These are phyloP conservation scores for Rubus parviflorus DNA, from an alignment of 306 rosid genomes.

Conservation along the genomic window DNA sequence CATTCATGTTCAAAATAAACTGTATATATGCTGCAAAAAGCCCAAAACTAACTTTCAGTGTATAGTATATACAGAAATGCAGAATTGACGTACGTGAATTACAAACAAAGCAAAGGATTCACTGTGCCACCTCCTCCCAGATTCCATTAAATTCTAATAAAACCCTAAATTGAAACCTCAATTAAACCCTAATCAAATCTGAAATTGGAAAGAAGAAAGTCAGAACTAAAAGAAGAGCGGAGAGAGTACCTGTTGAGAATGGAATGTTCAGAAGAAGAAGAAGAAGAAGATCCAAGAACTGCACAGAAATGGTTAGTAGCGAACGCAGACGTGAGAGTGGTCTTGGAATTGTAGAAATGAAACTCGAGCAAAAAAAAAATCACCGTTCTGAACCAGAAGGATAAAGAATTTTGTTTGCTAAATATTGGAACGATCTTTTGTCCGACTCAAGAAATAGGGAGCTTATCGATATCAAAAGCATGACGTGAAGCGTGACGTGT, in stretches of 20 bases:
- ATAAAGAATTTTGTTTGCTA: background rate
- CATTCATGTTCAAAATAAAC: no score
- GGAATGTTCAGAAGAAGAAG: background rate
- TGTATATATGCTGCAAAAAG: no score
- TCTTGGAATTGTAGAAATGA: no score
- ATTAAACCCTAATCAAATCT: background rate
- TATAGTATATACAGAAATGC: background rate
- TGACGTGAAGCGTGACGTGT: background rate
- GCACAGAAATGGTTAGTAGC: no score
- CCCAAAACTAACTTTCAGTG: background rate
- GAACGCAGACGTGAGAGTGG: no score
- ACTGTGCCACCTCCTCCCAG: background rate
- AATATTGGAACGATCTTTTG: background rate
- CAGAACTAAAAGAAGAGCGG: background rate
- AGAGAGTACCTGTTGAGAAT: background rate
- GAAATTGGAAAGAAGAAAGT: background rate
- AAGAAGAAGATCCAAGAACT: background rate
- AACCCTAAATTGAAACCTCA: background rate
- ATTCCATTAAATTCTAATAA: background rate
- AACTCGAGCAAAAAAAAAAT: no score
- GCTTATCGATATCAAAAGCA: background rate
- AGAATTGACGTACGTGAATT: background rate
- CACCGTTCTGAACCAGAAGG: no score
- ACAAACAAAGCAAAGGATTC: no score
- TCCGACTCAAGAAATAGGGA: background rate